Conservation (phyloP, 306 rosid species). For the Cicer chorassanicum region DNA sequence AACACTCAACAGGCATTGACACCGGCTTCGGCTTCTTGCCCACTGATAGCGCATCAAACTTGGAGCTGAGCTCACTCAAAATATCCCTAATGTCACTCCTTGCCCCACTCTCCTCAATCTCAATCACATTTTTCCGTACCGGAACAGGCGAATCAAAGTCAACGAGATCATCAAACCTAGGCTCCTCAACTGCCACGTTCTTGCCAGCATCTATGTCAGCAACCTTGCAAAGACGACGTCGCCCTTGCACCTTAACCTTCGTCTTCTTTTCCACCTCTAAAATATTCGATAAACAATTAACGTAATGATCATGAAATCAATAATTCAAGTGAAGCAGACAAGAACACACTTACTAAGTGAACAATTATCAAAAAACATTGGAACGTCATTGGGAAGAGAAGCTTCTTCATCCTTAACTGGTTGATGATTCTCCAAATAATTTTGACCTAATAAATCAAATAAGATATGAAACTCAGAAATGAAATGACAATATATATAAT, state of each 20-base stretch:
- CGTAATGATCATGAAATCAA: background rate
- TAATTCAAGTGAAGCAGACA: constrained; percentile 14
- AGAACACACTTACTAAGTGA: constrained; percentile 46
- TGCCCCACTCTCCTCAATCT: constrained; percentile 46
- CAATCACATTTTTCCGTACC: constrained; percentile 23
- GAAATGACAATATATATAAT: background rate
- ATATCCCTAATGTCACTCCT: constrained; percentile 81
- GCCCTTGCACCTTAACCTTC: constrained; percentile 73
- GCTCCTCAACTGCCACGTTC: constrained; percentile 46
- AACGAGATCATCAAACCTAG: constrained; percentile 44
- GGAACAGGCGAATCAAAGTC: constrained; percentile 67
- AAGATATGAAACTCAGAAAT: constrained; percentile 1
- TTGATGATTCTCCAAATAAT: constrained; percentile 33
- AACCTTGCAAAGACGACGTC: constrained; percentile 84
- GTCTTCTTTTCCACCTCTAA: constrained; percentile 53
- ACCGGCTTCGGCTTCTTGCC: constrained; percentile 59
- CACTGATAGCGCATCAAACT: constrained; percentile 71
- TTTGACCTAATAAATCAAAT: constrained; percentile 36
- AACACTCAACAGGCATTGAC: constrained; percentile 44
- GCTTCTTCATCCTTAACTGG: constrained; percentile 44
- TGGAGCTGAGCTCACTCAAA: constrained; percentile 69
- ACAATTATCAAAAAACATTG: constrained; percentile 32
- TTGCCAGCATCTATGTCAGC: constrained; percentile 44
- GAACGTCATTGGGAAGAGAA: constrained; percentile 28
- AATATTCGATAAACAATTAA: background rate